Evolutionary conservation across 805 yeast species (phyloP), one percentile per base, ranked within the genome.

Genomic region (Lipomyces chichibuensis): DNA sequence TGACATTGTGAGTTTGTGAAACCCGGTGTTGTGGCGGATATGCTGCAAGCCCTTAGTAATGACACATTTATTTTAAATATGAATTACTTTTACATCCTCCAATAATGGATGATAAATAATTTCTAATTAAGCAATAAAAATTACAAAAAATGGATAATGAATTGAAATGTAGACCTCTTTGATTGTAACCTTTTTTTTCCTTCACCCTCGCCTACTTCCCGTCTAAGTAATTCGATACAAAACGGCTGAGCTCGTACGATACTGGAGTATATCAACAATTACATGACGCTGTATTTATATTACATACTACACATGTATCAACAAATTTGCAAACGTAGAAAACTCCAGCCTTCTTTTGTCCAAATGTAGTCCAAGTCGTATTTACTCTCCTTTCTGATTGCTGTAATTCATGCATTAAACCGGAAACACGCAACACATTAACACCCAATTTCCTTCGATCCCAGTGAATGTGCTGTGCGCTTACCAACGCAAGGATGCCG

Each of bases 401-500:
- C 17, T 17, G 43, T 37, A 37, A 14, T 35, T 35, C 39, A 35
- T 35, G 39, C 39, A 35, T 35, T 9, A 35, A 35, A 13, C 39
- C 14, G 14, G 11, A 35, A 35, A 35, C 39, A 35, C 39, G 11
- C 14, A 39, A 39, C 17, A 17, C 20, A 17, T 2, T 17, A 2
- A 17, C 49, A 14, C 20, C 49, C 11, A 43, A 43, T 6, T 6
- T 43, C 49, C 49, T 43, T 43, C 49, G 49, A 43, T 17, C 49
- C 49, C 49, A 43, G 49, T 17, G 49, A 43, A n/a, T 17, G 49
- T 43, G 49, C 23, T 43, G 49, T n/a, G 29, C n/a, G 62, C 32
- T 56, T 69, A 69, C 71, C 71, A 69, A 32, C 71, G 66, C 57
- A 69, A 43, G 25, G 71, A 69, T 14, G 73, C 73, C 80, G 79